phyloP scores from a whole-genome alignment of 192 early-diverging fungal genomes.

The Backusella circina region DNA sequence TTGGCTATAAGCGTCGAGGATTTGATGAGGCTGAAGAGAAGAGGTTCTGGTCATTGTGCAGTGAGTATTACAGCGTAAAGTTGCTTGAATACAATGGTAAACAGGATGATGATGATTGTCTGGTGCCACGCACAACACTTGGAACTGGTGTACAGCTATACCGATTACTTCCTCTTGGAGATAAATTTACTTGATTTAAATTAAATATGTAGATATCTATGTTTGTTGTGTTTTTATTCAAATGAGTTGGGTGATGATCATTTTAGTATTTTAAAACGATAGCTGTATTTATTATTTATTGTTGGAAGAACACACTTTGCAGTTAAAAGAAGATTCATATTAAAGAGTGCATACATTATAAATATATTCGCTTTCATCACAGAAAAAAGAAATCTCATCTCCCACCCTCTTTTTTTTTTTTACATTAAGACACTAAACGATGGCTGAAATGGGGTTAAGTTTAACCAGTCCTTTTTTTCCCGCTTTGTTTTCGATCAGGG shows the following conservation, averaged over 20 bases:
- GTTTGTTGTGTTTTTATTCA: neutral
- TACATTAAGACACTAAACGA: too few relatives aligned
- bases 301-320: too few relatives aligned
- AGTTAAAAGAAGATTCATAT: too few relatives aligned
- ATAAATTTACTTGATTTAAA: neutral
- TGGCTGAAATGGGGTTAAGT: neutral
- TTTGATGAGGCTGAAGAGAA: constrained; percentile 23
- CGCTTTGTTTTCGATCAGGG: neutral
- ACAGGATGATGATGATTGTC: constrained; percentile 6
- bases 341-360: too few relatives aligned
- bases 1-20: constrained; percentile 44
- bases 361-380: too few relatives aligned
- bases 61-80: constrained; percentile 19
- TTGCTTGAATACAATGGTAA: neutral
- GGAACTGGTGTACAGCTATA: constrained; percentile 19
- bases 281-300: too few relatives aligned
- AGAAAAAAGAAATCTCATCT: neutral
- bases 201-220: neutral
- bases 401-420: too few relatives aligned
- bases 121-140: constrained; percentile 7
- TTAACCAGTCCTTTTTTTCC: neutral
- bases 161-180: neutral
- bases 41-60: constrained; percentile 31
- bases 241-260: neutral
- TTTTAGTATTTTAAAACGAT: too few relatives aligned